Conservation (phyloP, 164 flowering plant genomes). For the Taxillus chinensis region DNA sequence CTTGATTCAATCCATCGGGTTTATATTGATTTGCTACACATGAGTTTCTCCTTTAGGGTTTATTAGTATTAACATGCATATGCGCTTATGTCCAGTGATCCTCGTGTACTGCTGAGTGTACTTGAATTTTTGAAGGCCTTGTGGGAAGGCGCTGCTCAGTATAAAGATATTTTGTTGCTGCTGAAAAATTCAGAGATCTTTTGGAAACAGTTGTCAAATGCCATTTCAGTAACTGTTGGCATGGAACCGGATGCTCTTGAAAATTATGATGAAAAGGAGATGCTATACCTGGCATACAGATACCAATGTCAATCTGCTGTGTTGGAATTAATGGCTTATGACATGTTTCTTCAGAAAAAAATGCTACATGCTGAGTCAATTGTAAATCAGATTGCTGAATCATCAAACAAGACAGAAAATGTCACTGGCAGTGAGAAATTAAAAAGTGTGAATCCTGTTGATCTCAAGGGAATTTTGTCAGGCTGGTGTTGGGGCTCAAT, state of each 20-base stretch:
- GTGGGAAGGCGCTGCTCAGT: slow-evolving; percentile 80
- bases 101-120: slow-evolving; percentile 41
- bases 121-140: slow-evolving; percentile 61
- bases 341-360: slow-evolving; percentile 56
- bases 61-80: neutral
- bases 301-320: slow-evolving; percentile 56
- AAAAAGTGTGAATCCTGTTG: slow-evolving; percentile 14
- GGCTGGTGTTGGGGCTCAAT: slow-evolving; percentile 42
- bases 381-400: slow-evolving; percentile 19
- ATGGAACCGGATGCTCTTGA: slow-evolving; percentile 15
- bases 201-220: slow-evolving; percentile 47
- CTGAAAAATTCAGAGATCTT: slow-evolving; percentile 45
- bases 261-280: slow-evolving; percentile 23
- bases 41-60: neutral
- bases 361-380: slow-evolving; percentile 33
- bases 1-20: neutral
- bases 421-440: slow-evolving; percentile 16
- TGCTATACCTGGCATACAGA: slow-evolving; percentile 26
- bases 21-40: neutral
- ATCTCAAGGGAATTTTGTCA: slow-evolving; percentile 32
- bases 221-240: slow-evolving; percentile 13
- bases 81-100: slow-evolving; percentile 38
- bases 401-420: slow-evolving; percentile 18
- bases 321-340: slow-evolving; percentile 57
- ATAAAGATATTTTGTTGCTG: slow-evolving; percentile 37